phyloP scores from a whole-genome alignment of 116 monocot species.

The Papilionanthe hybrid region DNA sequence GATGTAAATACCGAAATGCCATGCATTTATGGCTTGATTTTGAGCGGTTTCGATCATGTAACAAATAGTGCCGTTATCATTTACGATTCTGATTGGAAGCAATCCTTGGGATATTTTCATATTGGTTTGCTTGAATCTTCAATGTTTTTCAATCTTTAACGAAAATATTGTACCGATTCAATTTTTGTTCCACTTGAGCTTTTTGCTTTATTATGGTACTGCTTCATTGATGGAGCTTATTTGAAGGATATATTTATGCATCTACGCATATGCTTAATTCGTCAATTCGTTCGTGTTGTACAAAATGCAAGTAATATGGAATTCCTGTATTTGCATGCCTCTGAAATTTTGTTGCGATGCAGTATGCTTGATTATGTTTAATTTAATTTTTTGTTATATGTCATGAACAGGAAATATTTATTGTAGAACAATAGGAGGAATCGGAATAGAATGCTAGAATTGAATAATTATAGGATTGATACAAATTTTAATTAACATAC shows the following conservation, averaged over 20 bases:
- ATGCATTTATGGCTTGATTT: neutral
- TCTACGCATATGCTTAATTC: neutral
- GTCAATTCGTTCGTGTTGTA: neutral
- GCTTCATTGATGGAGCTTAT: neutral
- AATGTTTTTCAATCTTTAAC: neutral
- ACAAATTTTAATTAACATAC: too few species aligned
- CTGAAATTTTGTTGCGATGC: neutral
- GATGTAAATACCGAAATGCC: neutral
- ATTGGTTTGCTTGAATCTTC: neutral
- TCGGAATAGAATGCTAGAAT: too few species aligned
- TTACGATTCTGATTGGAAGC: neutral
- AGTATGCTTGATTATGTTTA: neutral
- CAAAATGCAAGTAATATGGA: neutral
- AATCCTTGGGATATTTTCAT: neutral
- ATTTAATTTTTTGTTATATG: neutral
- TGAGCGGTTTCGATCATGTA: neutral
- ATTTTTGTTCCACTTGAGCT: neutral
- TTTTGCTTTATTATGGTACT: neutral
- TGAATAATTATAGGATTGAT: too few species aligned
- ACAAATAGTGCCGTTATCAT: neutral
- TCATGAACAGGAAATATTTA: neutral
- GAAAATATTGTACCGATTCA: neutral
- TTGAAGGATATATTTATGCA: neutral
- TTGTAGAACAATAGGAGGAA: neutral
- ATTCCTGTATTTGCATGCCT: neutral